Conservation (phyloP, 75 land plant species). For the Cryptomeria japonica region DNA sequence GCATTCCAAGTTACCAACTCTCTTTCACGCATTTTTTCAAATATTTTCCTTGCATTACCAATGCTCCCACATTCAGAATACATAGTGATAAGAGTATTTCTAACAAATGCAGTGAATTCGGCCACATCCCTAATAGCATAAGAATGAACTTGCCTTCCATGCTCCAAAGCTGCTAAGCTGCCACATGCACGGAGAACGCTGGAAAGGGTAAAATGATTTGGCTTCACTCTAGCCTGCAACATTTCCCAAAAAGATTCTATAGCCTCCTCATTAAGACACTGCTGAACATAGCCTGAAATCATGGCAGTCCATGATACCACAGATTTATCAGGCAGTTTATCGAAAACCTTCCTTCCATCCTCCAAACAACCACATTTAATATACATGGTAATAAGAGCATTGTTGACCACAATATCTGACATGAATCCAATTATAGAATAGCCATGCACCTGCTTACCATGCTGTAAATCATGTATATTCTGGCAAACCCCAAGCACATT, state of each 20-base stretch:
- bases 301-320: slow-evolving; percentile 27
- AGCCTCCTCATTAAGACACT: slow-evolving; percentile 11
- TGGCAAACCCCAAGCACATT: slow-evolving; percentile 12
- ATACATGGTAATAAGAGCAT: slow-evolving; percentile 31
- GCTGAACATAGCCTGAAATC: slow-evolving; percentile 19
- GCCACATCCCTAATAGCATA: not conserved
- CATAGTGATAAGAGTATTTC: slow-evolving; percentile 15
- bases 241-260: slow-evolving; percentile 20
- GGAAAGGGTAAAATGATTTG: slow-evolving; percentile 22
- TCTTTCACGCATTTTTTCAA: slow-evolving; percentile 12
- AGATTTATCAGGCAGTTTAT: slow-evolving; percentile 7
- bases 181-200: slow-evolving; percentile 23
- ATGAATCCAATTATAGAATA: slow-evolving; percentile 13
- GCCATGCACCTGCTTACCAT: slow-evolving; percentile 19
- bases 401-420: slow-evolving; percentile 15
- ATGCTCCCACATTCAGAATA: slow-evolving; percentile 22
- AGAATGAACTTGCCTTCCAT: slow-evolving; percentile 8
- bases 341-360: slow-evolving; percentile 21
- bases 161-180: not conserved
- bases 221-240: slow-evolving; percentile 13
- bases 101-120: not conserved
- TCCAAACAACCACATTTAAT: slow-evolving; percentile 13
- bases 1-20: slow-evolving; percentile 23
- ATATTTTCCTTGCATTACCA: slow-evolving; percentile 10
- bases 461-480: not conserved